These are phyloP conservation scores for Ramaria sp. DNA, from an alignment of 768 basidiomycete species.

Conservation along the genomic window DNA sequence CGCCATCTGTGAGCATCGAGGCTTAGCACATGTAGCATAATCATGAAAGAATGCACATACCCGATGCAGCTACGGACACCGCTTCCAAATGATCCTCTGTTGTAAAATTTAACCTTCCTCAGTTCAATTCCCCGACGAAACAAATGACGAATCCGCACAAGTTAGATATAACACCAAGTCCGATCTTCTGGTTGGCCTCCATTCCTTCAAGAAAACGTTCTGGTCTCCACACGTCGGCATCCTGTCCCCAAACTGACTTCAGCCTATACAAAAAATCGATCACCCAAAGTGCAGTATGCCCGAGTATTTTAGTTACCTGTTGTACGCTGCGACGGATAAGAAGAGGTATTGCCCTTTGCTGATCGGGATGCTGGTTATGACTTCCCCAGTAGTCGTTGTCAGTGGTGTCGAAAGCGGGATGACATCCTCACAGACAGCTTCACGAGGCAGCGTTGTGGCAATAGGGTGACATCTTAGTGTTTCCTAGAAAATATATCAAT, in stretches of 20 bases:
- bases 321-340: conserved; percentile 42
- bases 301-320: conserved; percentile 27
- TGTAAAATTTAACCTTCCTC: not conserved
- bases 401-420: conserved; percentile 50
- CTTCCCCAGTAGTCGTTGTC: conserved; percentile 31
- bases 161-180: not conserved
- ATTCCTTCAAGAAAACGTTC: conserved; percentile 20
- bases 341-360: conserved; percentile 41
- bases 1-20: conserved; percentile 9
- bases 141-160: not conserved
- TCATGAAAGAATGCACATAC: not conserved
- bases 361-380: conserved; percentile 32
- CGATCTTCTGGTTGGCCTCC: too few relatives aligned
- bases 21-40: not conserved
- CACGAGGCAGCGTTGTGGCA: conserved; percentile 37
- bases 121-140: not conserved
- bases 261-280: conserved; percentile 14
- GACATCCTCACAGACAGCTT: conserved; percentile 40
- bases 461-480: conserved; percentile 46
- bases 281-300: not conserved
- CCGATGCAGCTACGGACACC: conserved; percentile 1
- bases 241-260: conserved; percentile 20
- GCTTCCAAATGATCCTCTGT: conserved; percentile 1
- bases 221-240: conserved; percentile 21
- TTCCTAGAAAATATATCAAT: conserved; percentile 24